Evolutionary conservation across 176 grass and related monocot species (phyloP), one percentile per base, ranked within the genome.

Genomic region (Triticum urartu): DNA sequence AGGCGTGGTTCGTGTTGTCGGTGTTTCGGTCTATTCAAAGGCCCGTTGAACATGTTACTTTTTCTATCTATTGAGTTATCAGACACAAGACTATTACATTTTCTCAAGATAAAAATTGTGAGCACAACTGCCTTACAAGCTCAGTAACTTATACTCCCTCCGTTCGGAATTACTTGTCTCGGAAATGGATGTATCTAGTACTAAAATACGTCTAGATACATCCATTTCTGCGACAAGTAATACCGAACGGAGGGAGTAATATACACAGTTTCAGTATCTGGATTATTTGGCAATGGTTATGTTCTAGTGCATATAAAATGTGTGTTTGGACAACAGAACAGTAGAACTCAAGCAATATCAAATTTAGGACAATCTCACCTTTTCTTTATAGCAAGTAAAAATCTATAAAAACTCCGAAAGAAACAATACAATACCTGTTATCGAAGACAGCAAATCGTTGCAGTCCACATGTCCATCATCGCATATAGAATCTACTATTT

Each of bases 401-500:
- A 81, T 66, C 78, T 40, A 39, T 72, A 64, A 65, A 33, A 90
- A 50, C 72, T 30, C 83, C 26, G 70, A 32, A 81, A 42, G 30
- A 25, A 79, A 80, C 50, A 86, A 76, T 54, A 56, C 7, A 79
- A 64, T 79, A 98, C 96, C 96, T 89, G 93, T 98, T 75, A 98
- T 91, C 67, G 96, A 87, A 91, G 86, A 87, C 38, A 98, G 34
- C 89, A 98, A 79, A 87, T 92, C 64, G 79, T 86, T 89, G 86
- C 96, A 98, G 70, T 95, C 93, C 63, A 98, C 67, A 74, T 48
- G 56, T 78, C 92, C 96, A 84, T 92, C 96, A 43, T 94, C 82
- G 21, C 96, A 98, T 75, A 98, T 30, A 50, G 69, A 91, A 79
- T 98, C 91, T 79, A 98, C 62, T 86, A 98, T 94, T 73, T 94